Base-by-base conservation (phyloP, 768 basidiomycete species). In the Tulasnella calospora region DNA sequence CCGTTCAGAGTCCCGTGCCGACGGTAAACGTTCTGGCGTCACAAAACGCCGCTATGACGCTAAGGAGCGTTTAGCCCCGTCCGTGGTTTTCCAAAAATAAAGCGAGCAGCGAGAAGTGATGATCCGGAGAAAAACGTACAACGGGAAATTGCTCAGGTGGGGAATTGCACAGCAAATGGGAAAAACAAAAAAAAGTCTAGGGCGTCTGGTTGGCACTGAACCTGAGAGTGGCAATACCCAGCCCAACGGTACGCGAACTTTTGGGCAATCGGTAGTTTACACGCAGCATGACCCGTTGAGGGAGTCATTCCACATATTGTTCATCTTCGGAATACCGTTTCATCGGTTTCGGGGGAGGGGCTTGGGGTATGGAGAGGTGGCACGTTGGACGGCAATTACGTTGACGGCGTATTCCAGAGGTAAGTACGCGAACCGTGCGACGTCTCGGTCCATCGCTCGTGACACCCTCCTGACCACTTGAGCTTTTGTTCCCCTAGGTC, bases 1-100 rank as follows among this genome's bases (percentile, higher is more conserved):
- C 15, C 27, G 61, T 67, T 67, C 19, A 3, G 33, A 35, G 61
- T 67, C 61, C 61, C 61, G 61, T 67, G 61, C 61, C 30, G 30
- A 67, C 30, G 61, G 61, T 27, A 67, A 67, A 67, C 30, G 61
- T 35, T 67, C 61, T 67, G 61, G 61, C 61, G 61, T 67, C 61
- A 67, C 61, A 17, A 33, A 67, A 67, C 61, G 61, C 61, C 30
- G 61, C 30, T 67, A 67, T 67, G 61, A 67, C 61, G 61, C 61
- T 57, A n/a, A 57, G 30, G n/a, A 30, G 30, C 55, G 44, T 44
- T 30, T 57, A 27, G 7, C n/a, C 7, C 23, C 55, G 8, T 13
- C 55, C 9, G 7, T 51, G 15, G 21, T 7, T 51, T 9, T 23
- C 51, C 10, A 51, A 51, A 51, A 51, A 51, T n/a, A 51, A 51